Base-by-base conservation (phyloP, 2,329 filamentous ascomycete genomes). In the Fonsecaea erecta region DNA sequence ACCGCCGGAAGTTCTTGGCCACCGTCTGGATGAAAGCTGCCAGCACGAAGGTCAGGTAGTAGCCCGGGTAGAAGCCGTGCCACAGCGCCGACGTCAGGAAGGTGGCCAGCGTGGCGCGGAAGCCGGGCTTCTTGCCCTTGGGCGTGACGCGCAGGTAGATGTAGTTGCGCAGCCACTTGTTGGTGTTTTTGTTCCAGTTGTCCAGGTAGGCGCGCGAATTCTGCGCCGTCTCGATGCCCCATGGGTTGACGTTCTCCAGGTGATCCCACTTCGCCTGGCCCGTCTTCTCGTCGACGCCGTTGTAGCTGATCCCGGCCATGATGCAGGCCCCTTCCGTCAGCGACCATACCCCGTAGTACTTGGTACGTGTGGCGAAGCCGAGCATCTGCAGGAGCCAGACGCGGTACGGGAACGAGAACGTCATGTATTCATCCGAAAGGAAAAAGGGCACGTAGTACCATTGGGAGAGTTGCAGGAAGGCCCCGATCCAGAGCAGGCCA, bases 131-230 rank as follows among this genome's bases (percentile, higher is more conserved):
- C 83, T 93, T 95, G 60, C 95, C 95, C 72, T 91, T 90, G 0
- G 95, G 95, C 0, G 95, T 99, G 2, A 99, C 95, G 26, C 95
- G 89, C 54, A 99, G 84, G 75, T 98, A 99, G 71, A 99, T 85
- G 75, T 97, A 99, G 77, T 98, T 97, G 53, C 93, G 87, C 67
- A 99, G 82, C 95, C 95, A 99, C 73, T 92, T 88, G 77, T 97
- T 99, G 12, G 95, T 99, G 78, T 98, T 98, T 81, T 97, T 97
- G 77, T 99, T 99, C 95, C 95, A 99, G 73, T 88, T 90, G 55
- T 89, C 94, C 2, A 99, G 84, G 73, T 95, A 98, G 1, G 87
- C 93, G 60, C 94, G 88, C n/a, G 91, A 91, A 76, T 98, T 99
- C 78, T 97, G 93, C 0, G 94, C 95, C 0, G 87, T 84, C 79